Percentiles rank a stretch among this genome's conserved stretches.
Conservation (phyloP, 805 yeast species). For the Metschnikowia anglica region DNA sequence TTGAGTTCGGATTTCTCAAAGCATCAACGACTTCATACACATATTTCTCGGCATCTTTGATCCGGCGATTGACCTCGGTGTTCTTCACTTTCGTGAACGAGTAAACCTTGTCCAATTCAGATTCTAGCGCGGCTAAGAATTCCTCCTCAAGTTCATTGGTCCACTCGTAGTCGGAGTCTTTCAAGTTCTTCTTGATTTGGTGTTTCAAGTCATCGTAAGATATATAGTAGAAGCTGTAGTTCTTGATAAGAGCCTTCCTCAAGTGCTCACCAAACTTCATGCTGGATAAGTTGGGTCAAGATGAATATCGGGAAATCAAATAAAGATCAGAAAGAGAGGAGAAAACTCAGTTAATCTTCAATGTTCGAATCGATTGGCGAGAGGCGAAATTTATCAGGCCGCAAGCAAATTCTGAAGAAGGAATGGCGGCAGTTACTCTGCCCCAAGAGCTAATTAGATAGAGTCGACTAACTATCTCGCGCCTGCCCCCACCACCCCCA, state of each 20-base stretch:
- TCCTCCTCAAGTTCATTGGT: constrained; percentile 74
- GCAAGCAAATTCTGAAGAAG: too few relatives aligned
- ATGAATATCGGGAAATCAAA: background rate
- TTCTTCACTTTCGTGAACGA: constrained; percentile 87
- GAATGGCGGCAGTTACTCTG: too few relatives aligned
- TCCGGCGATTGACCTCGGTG: constrained; percentile 80
- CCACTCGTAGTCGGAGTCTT: constrained; percentile 63
- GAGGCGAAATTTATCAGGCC: too few relatives aligned
- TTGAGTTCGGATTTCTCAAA: constrained; percentile 39
- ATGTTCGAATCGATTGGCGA: too few relatives aligned
- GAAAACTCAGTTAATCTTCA: too few relatives aligned
- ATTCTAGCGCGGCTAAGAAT: constrained; percentile 71
- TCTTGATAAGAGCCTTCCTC: constrained; percentile 83
- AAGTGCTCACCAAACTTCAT: constrained; percentile 98
- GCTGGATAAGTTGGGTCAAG: constrained; percentile 35
- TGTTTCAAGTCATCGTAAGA: constrained; percentile 89
- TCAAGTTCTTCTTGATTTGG: constrained; percentile 67
- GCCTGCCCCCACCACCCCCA: constrained; percentile 7
- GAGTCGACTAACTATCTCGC: constrained; percentile 1
- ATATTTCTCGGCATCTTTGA: constrained; percentile 74
- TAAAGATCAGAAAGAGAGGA: background rate
- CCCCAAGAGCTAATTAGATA: constrained; percentile 2
- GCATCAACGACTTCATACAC: constrained; percentile 65
- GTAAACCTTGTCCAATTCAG: constrained; percentile 88
- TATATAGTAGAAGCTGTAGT: constrained; percentile 87